Percentiles rank a stretch among this genome's conserved stretches.
phyloP scores from a whole-genome alignment of 2,329 filamentous ascomycete genomes.

The Fusarium albosuccineum region DNA sequence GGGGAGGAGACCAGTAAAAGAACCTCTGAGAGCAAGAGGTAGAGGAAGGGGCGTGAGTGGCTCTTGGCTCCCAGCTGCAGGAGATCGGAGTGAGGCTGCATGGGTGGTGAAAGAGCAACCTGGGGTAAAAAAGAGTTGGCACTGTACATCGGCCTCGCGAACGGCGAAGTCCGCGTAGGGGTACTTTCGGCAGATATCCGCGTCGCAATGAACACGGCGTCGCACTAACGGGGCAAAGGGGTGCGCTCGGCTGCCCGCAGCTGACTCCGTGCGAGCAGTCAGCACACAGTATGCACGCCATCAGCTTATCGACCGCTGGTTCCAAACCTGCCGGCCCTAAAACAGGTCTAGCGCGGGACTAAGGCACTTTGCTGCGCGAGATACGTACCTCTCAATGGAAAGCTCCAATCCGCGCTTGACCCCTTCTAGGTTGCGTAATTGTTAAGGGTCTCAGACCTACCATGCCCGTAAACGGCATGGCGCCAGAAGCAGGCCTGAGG shows the following conservation, averaged over 20 bases:
- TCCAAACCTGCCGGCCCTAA: constrained; percentile 44
- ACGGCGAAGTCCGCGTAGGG: constrained; percentile 37
- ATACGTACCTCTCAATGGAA: constrained; percentile 38
- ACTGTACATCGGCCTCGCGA: constrained; percentile 39
- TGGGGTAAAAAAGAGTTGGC: constrained; percentile 42
- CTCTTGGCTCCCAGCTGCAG: constrained; percentile 44
- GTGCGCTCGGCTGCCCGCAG: constrained; percentile 14
- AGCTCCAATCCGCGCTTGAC: constrained; percentile 35
- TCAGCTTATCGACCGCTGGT: constrained; percentile 46
- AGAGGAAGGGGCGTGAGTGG: constrained; percentile 47
- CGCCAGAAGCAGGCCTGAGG: constrained; percentile 17
- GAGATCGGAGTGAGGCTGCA: constrained; percentile 46
- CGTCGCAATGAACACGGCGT: fast-evolving
- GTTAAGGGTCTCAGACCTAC: constrained; percentile 39
- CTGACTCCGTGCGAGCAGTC: constrained; percentile 27
- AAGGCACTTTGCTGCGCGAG: constrained; percentile 25
- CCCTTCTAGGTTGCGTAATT: constrained; percentile 40
- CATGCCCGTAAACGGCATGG: constrained; percentile 32
- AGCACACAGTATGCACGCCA: constrained; percentile 44
- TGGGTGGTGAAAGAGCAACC: constrained; percentile 34
- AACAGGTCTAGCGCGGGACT: constrained; percentile 40
- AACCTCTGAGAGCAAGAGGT: constrained; percentile 43
- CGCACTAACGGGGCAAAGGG: constrained; percentile 17
- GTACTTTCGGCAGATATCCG: constrained; percentile 40
- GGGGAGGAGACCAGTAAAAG: constrained; percentile 44